These are phyloP conservation scores for Mallotus japonicus DNA, from an alignment of 441 rosid species.

Conservation along the genomic window DNA sequence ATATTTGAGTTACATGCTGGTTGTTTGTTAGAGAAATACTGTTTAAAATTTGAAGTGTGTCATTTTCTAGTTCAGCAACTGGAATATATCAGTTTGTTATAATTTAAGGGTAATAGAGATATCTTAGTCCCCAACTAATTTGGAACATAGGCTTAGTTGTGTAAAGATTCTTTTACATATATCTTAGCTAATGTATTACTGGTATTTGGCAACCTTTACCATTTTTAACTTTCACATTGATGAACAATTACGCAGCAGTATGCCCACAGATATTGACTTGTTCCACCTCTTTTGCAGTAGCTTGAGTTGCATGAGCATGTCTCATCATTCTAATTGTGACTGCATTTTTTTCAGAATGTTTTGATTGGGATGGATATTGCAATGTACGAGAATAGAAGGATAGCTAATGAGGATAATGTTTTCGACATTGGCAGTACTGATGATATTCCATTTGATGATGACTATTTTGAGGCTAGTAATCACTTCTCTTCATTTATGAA, in stretches of 20 bases:
- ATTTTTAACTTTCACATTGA: background rate
- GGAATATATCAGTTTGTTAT: background rate
- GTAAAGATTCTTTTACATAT: no score
- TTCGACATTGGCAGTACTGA: slow-evolving; percentile 43
- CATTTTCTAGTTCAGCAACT: background rate
- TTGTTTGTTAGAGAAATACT: background rate
- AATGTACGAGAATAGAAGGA: slow-evolving; percentile 48
- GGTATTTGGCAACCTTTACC: background rate
- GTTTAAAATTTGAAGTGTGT: background rate
- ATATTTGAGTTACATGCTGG: no score
- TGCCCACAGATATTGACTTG: background rate
- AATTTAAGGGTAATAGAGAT: no score
- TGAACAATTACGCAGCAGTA: background rate
- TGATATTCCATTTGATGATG: slow-evolving; percentile 56
- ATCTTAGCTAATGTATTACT: background rate
- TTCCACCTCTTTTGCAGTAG: background rate
- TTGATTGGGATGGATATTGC: slow-evolving; percentile 80
- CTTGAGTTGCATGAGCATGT: slow-evolving; percentile 14
- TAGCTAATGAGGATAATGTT: slow-evolving; percentile 46
- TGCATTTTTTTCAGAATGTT: slow-evolving; percentile 56
- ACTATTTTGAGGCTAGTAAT: slow-evolving; percentile 65
- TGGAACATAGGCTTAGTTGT: background rate
- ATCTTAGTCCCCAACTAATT: no score
- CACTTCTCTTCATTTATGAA: slow-evolving; percentile 21
- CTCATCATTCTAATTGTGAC: slow-evolving; percentile 18